Base-by-base conservation (phyloP, 495 filamentous ascomycete species). In the Xylaria nigripes region DNA sequence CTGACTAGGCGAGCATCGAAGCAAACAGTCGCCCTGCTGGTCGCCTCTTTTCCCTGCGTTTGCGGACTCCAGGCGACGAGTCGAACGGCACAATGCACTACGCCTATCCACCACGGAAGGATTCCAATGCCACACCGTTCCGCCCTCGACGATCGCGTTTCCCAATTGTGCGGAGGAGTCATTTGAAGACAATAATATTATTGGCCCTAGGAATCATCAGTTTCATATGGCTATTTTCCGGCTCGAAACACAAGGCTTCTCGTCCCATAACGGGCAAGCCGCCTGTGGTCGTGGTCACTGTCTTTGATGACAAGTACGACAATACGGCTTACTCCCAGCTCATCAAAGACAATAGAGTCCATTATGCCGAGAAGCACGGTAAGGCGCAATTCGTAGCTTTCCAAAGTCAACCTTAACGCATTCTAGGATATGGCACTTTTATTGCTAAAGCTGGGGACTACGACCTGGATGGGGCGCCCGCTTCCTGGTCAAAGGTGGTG, bases 321-420 rank as follows among this genome's bases (percentile, higher is more conserved):
- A 81, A 80, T 58, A 68, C 79, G 45, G 73, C 70, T 44, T 90
- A 91, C 61, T 69, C 83, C 27, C 75, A 84, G 30, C 82, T 79
- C 61, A 82, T 97, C 32, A 81, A 81, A 62, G 79, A 87, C 63
- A 97, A 99, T 67, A 75, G 94, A 63, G 73, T 83, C 61, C 80
- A 88, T 59, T 99, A 97, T 70, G 94, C 94, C 2, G 74, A 79
- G 51, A 84, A 82, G 63, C 92, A 97, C 72, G 94, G 92, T 96
- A 82, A 56, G 80, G 45, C n/a, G 9, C 27, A 18, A 30, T 45
- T 27, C 40, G 18, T 30, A 43, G 24, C 40, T 38, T 32, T 27
- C 13, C 16, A 52, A 36, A 16, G 51, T 38, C 45, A n/a, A 42
- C 25, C 41, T n/a, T 60, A 32, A 54, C 48, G 21, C n/a, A 9